phyloP scores from a whole-genome alignment of 306 rosid species.

The Lupinus albus region DNA sequence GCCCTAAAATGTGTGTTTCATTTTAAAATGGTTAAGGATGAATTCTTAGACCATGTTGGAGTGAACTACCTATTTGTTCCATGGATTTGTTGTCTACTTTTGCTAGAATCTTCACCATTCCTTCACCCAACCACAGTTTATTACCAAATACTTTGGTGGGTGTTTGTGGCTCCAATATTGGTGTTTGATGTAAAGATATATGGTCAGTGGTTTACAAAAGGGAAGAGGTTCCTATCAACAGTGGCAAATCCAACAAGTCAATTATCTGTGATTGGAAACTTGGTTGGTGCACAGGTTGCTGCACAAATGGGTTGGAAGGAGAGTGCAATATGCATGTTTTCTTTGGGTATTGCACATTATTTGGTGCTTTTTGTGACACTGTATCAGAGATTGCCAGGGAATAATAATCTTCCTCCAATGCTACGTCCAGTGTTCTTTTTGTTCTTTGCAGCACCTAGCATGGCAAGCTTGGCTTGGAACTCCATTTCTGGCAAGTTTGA shows the following conservation, averaged over 20 bases:
- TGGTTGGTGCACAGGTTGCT: constrained; percentile 54
- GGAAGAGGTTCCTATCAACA: constrained; percentile 47
- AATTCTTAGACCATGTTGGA: constrained; percentile 50
- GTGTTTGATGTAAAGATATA: constrained; percentile 59
- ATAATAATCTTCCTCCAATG: constrained; percentile 47
- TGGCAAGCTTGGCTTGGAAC: constrained; percentile 63
- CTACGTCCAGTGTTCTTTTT: constrained; percentile 58
- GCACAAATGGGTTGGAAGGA: constrained; percentile 63
- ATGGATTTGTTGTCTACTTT: constrained; percentile 57
- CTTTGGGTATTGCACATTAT: constrained; percentile 60
- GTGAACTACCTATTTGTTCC: constrained; percentile 62
- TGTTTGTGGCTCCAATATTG: constrained; percentile 48
- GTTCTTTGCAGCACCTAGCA: constrained; percentile 66
- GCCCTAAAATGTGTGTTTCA: constrained; percentile 52
- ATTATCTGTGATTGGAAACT: constrained; percentile 58
- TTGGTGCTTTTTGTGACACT: constrained; percentile 59
- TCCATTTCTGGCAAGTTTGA: constrained; percentile 48
- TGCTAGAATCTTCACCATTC: constrained; percentile 57
- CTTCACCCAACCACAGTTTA: constrained; percentile 18
- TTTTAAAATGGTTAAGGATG: constrained; percentile 49
- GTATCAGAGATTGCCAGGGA: constrained; percentile 56
- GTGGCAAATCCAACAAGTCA: constrained; percentile 61
- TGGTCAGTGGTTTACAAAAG: constrained; percentile 63
- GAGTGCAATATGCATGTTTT: constrained; percentile 55
- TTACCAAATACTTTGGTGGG: constrained; percentile 48